These are phyloP conservation scores for Verticillium dahliae DNA, from an alignment of 2,329 filamentous ascomycete species.

Conservation along the genomic window DNA sequence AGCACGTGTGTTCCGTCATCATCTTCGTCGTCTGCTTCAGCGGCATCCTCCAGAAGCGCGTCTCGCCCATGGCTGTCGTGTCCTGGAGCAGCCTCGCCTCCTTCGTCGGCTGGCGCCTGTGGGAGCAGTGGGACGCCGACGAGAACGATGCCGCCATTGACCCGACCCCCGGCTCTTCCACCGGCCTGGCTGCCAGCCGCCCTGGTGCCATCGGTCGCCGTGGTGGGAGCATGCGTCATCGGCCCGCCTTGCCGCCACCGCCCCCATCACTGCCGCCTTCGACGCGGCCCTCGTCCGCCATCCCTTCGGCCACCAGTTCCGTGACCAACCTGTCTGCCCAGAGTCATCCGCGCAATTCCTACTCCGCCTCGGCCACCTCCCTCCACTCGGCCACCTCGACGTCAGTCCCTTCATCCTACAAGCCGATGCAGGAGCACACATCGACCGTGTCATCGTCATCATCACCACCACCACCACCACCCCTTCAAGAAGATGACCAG, in stretches of 20 bases:
- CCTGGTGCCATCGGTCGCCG: neutral
- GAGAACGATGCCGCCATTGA: conserved; percentile 48
- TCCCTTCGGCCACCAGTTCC: neutral
- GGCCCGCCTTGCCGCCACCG: neutral
- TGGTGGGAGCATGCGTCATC: conserved; percentile 18
- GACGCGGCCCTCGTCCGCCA: neutral
- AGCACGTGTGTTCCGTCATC: conserved; percentile 90
- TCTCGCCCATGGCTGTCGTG: conserved; percentile 86
- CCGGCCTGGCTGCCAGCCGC: neutral
- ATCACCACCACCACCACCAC: conserved; percentile 17
- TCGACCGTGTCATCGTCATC: conserved; percentile 17
- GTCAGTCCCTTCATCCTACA: conserved; percentile 9
- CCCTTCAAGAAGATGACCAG: conserved; percentile 24
- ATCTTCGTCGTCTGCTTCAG: conserved; percentile 95
- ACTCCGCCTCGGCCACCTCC: conserved; percentile 50
- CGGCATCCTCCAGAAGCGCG: conserved; percentile 77
- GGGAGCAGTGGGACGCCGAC: conserved; percentile 83
- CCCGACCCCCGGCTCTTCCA: conserved; percentile 12
- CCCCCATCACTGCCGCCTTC: neutral
- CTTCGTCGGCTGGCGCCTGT: conserved; percentile 80
- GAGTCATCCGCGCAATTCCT: conserved; percentile 17
- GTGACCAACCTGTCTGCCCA: neutral
- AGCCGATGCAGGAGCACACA: conserved; percentile 16
- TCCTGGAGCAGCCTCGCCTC: conserved; percentile 79
- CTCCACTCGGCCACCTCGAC: conserved; percentile 37